Percentiles rank a stretch among this genome's conserved stretches.
Conservation (phyloP, 2,329 filamentous ascomycete species). For the Aspergillus fumigatus region DNA sequence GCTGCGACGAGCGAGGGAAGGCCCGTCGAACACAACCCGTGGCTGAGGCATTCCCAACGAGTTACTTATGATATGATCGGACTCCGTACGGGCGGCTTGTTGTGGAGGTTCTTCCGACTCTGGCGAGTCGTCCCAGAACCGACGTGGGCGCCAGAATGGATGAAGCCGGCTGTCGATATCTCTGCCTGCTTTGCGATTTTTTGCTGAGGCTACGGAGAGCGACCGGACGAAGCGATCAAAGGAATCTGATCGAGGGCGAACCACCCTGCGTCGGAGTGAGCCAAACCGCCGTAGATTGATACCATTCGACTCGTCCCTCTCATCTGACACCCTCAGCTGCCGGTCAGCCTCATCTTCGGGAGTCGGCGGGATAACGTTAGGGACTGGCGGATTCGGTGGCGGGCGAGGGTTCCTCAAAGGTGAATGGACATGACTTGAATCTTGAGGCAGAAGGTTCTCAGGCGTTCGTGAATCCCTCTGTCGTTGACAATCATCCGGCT, state of each 20-base stretch:
- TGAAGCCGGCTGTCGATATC: slow-evolving; percentile 49
- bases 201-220: slow-evolving; percentile 37
- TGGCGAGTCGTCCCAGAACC: slow-evolving; percentile 58
- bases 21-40: slow-evolving; percentile 41
- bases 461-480: slow-evolving; percentile 23
- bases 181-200: slow-evolving; percentile 40
- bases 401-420: slow-evolving; percentile 56
- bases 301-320: slow-evolving; percentile 15
- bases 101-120: slow-evolving; percentile 36
- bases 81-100: slow-evolving; percentile 2
- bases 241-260: slow-evolving; percentile 39
- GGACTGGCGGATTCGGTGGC: slow-evolving; percentile 53
- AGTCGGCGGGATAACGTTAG: slow-evolving; percentile 53
- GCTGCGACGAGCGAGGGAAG: slow-evolving; percentile 29
- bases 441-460: slow-evolving; percentile 13
- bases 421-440: slow-evolving; percentile 43
- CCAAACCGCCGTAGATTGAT: slow-evolving; percentile 29
- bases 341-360: slow-evolving; percentile 43
- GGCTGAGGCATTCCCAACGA: slow-evolving; percentile 52
- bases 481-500: slow-evolving; percentile 11
- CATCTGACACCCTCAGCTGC: slow-evolving; percentile 22
- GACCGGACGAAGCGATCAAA: slow-evolving; percentile 35
- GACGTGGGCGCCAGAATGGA: slow-evolving; percentile 59
- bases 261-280: slow-evolving; percentile 34
- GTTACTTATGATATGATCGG: slow-evolving; percentile 50